Evolutionary conservation across 2,329 filamentous ascomycete species (phyloP), one percentile per base, ranked within the genome.

Genomic region (Aspergillus latus): DNA sequence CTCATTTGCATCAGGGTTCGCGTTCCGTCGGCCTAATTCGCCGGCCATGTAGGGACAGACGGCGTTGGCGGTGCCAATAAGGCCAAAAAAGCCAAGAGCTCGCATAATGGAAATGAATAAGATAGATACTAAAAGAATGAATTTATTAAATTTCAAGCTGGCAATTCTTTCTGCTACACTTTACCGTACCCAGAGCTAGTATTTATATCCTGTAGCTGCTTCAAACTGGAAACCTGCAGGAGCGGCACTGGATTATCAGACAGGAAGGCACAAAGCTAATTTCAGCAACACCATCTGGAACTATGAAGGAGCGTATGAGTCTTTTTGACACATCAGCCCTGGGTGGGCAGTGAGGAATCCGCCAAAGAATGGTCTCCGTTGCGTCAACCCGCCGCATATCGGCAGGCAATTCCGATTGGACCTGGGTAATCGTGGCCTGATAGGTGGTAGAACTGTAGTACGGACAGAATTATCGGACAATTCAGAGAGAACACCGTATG

Each of bases 1-100:
- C 5, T 57, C 61, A 7, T 65, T 59, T 16, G 71, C 70, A 60
- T 68, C 64, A 9, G 49, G 59, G 26, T 49, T 46, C 30, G 62
- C 48, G 28, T 61, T 65, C 16, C 71, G 69, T 58, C 64, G 63
- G 6, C 56, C 54, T 16, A 66, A 52, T 16, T 72, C 64, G 13
- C 69, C 73, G 7, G 70, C 68, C 72, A 76, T 74, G 49, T 72
- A 77, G 6, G 75, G 75, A 59, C 75, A 78, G 34, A 60, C 66
- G 4, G 74, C 75, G 63, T 66, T 70, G 60, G 68, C 72, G 52
- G 74, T 56, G 62, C 68, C 67, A 64, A 68, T 57, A 43, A 72
- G 66, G 59, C 69, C 64, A 9, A 70, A 48, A 11, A 70, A 61
- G 46, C 52, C 56, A 29, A 68, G 52, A 8, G 60, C 51, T 55